A percentile compares a stretch with the other conserved stretches of the same genome.
phyloP scores from a whole-genome alignment of 768 basidiomycete species.

The Phlegmacium glaucopus region DNA sequence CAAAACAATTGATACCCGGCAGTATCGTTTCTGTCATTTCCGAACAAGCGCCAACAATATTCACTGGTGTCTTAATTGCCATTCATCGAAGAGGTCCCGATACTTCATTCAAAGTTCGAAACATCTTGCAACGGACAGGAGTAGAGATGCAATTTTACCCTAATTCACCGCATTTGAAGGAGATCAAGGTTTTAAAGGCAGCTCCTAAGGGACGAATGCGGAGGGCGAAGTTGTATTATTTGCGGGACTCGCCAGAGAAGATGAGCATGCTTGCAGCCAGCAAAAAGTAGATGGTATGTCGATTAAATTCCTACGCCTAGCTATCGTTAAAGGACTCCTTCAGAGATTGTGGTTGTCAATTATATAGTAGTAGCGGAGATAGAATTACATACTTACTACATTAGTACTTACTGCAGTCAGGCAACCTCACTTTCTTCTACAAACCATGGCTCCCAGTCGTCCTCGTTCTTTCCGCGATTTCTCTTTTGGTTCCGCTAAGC shows the following conservation, averaged over 20 bases:
- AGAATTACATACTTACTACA: slow-evolving; percentile 4
- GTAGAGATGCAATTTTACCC: slow-evolving; percentile 93
- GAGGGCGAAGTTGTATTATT: slow-evolving; percentile 80
- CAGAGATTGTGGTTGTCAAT: no score
- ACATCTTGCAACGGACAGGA: slow-evolving; percentile 87
- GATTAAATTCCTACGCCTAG: neutral
- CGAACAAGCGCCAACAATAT: slow-evolving; percentile 73
- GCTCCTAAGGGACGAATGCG: slow-evolving; percentile 63
- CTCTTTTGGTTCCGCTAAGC: slow-evolving; percentile 41
- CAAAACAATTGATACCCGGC: slow-evolving; percentile 69
- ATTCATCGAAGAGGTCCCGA: slow-evolving; percentile 81
- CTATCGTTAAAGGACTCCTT: neutral
- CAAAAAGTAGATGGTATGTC: slow-evolving; percentile 27
- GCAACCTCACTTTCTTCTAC: slow-evolving; percentile 5
- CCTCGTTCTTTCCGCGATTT: slow-evolving; percentile 58
- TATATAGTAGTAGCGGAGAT: slow-evolving; percentile 11
- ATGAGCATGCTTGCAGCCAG: slow-evolving; percentile 69
- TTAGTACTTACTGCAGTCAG: slow-evolving; percentile 2
- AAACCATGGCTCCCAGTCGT: slow-evolving; percentile 39
- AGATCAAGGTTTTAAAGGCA: slow-evolving; percentile 73
- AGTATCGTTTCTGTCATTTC: slow-evolving; percentile 82
- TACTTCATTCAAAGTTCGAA: slow-evolving; percentile 86
- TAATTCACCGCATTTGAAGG: slow-evolving; percentile 82
- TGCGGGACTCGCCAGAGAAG: slow-evolving; percentile 80
- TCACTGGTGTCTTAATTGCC: slow-evolving; percentile 86